Evolutionary conservation across 345 rosid genomes (phyloP).

Genomic region (Syzygium oleosum): DNA sequence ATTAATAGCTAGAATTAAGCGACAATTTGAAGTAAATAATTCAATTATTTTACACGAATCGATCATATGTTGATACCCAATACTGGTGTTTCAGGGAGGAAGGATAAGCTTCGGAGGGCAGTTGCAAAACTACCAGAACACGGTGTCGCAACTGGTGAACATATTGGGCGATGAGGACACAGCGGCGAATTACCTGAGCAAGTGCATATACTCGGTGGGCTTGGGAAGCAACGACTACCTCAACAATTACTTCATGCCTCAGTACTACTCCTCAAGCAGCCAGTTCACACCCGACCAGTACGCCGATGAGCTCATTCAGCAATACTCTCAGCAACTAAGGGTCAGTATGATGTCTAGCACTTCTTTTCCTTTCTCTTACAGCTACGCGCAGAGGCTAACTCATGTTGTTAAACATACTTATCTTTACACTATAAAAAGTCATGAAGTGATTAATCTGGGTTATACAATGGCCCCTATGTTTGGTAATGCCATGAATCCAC

Average conservation of each 20-base stretch:
- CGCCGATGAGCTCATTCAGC: constrained; percentile 49
- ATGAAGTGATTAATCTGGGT: neutral
- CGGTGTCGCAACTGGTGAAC: constrained; percentile 50
- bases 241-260: constrained; percentile 88
- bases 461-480: neutral
- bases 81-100: constrained; percentile 37
- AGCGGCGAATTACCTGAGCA: constrained; percentile 51
- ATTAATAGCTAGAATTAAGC: neutral
- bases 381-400: neutral
- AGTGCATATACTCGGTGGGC: constrained; percentile 72
- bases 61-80: neutral
- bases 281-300: constrained; percentile 49
- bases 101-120: constrained; percentile 72
- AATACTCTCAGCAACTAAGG: constrained; percentile 51
- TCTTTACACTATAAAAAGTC: neutral
- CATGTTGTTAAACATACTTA: neutral
- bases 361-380: neutral
- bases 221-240: constrained; percentile 95
- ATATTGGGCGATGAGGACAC: constrained; percentile 48
- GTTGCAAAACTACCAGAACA: constrained; percentile 48
- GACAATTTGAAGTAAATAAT: neutral
- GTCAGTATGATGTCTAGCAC: constrained; percentile 10
- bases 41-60: neutral
- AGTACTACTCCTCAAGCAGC: constrained; percentile 36
- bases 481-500: neutral